A percentile compares a stretch with the other conserved stretches of the same genome.
These are phyloP conservation scores for Fusarium pseudocircinatum DNA, from an alignment of 2,329 filamentous ascomycete genomes.

Conservation along the genomic window DNA sequence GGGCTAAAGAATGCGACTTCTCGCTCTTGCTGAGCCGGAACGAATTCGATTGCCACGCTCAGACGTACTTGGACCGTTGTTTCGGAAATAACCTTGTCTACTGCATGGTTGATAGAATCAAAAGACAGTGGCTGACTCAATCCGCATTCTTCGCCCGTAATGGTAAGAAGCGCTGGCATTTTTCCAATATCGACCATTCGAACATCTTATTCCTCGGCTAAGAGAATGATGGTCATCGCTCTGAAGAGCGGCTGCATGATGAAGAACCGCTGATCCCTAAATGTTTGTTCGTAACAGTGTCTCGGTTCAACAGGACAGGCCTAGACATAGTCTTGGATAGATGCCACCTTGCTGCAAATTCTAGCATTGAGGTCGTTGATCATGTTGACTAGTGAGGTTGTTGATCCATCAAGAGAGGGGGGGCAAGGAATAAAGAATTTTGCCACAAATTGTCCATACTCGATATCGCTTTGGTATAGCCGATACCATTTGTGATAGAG, in stretches of 20 bases:
- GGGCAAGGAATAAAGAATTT: background rate
- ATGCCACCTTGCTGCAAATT: background rate
- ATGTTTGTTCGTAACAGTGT: fast-evolving
- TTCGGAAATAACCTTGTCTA: background rate
- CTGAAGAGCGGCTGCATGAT: background rate
- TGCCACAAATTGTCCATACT: background rate
- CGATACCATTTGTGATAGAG: background rate
- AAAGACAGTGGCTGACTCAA: background rate
- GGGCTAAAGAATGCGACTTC: background rate
- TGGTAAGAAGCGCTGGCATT: background rate
- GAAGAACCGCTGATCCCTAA: background rate
- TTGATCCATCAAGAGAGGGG: background rate
- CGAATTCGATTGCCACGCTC: background rate
- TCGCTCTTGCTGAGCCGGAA: background rate
- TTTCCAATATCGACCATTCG: background rate
- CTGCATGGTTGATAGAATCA: background rate
- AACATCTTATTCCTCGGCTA: background rate
- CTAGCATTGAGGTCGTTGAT: background rate
- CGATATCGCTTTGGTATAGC: background rate
- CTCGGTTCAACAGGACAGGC: background rate
- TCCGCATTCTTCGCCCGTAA: background rate
- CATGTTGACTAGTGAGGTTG: background rate
- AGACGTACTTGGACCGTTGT: background rate
- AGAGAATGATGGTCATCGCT: background rate
- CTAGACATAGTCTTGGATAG: background rate